A percentile compares a stretch with the other conserved stretches of the same genome.
Conservation (phyloP, 2,329 filamentous ascomycete genomes). For the Ramularia collo-cygni region DNA sequence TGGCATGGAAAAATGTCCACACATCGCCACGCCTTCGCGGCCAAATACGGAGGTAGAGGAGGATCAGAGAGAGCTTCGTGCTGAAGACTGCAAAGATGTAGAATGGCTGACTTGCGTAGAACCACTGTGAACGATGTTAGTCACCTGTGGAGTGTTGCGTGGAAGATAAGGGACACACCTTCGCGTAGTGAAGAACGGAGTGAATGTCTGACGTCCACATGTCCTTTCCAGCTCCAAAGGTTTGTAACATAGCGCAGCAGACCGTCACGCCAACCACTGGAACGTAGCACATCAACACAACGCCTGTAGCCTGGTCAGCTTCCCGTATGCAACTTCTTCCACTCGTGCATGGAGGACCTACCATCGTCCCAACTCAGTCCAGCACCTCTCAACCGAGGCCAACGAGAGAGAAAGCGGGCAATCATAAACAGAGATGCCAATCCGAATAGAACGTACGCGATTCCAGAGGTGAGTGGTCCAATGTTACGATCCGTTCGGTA, state of each 20-base stretch:
- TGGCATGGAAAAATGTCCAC: not conserved
- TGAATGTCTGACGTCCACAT: constrained; percentile 1
- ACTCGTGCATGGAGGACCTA: not conserved
- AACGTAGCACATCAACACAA: constrained; percentile 3
- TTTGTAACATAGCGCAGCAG: not conserved
- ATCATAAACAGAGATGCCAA: constrained; percentile 3
- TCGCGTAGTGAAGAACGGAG: not conserved
- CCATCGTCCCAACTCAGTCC: constrained; percentile 8
- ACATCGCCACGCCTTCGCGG: not conserved
- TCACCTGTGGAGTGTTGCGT: no score
- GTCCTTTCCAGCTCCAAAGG: constrained; percentile 5
- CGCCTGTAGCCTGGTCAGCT: not conserved
- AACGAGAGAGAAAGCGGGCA: constrained; percentile 3
- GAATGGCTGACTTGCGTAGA: constrained; percentile 6
- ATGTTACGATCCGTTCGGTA: not conserved
- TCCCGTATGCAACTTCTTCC: not conserved
- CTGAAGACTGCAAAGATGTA: constrained; percentile 5
- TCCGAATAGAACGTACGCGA: constrained; percentile 4
- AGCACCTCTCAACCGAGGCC: constrained; percentile 3
- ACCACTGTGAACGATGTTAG: constrained; percentile 1
- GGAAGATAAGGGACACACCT: not conserved
- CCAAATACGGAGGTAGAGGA: constrained; percentile 9
- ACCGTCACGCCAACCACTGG: constrained; percentile 4
- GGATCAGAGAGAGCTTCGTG: constrained; percentile 7
- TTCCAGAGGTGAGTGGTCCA: not conserved